phyloP scores from a whole-genome alignment of 2,329 filamentous ascomycete species.

The Aspergillus aculeatinus region DNA sequence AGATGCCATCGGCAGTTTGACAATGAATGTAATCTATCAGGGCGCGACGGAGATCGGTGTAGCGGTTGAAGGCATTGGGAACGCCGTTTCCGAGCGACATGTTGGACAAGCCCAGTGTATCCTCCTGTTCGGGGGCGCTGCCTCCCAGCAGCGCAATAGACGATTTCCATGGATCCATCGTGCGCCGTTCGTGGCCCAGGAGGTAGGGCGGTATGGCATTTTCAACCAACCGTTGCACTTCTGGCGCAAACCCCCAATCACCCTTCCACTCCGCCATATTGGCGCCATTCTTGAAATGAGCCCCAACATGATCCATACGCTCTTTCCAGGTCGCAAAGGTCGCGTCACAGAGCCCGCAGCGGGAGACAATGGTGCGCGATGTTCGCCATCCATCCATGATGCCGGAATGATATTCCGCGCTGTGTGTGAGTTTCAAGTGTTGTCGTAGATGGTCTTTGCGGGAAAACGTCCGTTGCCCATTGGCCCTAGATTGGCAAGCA shows the following conservation, averaged over 20 bases:
- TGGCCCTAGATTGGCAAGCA: constrained; percentile 55
- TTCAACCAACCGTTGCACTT: constrained; percentile 30
- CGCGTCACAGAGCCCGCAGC: constrained; percentile 36
- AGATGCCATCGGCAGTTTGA: background rate
- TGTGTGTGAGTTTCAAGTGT: constrained; percentile 56
- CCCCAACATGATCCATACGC: constrained; percentile 37
- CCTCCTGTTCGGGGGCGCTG: background rate
- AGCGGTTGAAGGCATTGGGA: constrained; percentile 3
- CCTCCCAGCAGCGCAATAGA: background rate
- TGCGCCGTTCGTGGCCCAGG: constrained; percentile 29
- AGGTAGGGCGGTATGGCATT: constrained; percentile 36
- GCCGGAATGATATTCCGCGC: constrained; percentile 46
- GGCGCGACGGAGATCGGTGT: background rate
- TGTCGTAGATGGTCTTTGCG: constrained; percentile 59
- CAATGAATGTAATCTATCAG: background rate
- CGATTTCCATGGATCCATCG: constrained; percentile 24
- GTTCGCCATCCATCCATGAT: constrained; percentile 57
- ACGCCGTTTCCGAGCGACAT: background rate
- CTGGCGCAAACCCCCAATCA: constrained; percentile 38
- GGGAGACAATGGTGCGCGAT: constrained; percentile 48
- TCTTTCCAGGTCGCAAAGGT: constrained; percentile 35
- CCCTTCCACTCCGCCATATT: constrained; percentile 39
- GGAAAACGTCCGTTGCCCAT: constrained; percentile 57
- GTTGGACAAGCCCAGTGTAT: background rate
- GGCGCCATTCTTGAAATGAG: constrained; percentile 34